phyloP scores from a whole-genome alignment of 2,329 filamentous ascomycete species.

The Xylariaceae sp. region DNA sequence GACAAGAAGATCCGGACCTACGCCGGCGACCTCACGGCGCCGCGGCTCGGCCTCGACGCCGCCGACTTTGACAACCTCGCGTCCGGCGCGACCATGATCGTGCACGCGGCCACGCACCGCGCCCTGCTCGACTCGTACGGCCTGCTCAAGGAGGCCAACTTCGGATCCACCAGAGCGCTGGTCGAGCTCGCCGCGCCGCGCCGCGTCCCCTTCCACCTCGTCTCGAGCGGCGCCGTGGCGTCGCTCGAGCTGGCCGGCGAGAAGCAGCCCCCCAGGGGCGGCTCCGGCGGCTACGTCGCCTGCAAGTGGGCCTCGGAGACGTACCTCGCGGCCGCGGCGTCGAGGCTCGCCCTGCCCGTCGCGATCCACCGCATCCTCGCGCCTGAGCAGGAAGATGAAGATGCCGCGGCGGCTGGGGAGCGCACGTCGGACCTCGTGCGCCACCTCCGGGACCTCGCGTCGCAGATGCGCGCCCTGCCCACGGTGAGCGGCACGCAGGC shows the following conservation, averaged over 20 bases:
- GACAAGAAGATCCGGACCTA: constrained; percentile 29
- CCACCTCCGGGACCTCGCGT: background rate
- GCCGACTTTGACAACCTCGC: constrained; percentile 21
- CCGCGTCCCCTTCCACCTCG: constrained; percentile 27
- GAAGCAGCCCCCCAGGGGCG: constrained; percentile 24
- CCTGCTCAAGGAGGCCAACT: constrained; percentile 26
- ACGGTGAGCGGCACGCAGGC: background rate
- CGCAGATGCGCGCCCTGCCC: constrained; percentile 1
- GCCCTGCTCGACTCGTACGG: constrained; percentile 31
- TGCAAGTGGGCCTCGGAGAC: constrained; percentile 28
- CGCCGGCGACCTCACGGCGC: constrained; percentile 28
- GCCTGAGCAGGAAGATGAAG: background rate
- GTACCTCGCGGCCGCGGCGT: constrained; percentile 20
- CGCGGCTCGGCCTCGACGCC: constrained; percentile 31
- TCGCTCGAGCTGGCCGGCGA: constrained; percentile 52
- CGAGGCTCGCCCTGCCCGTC: constrained; percentile 12
- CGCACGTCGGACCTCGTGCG: background rate
- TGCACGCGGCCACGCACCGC: constrained; percentile 42
- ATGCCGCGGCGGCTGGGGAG: too few relatives aligned
- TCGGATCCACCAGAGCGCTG: constrained; percentile 27
- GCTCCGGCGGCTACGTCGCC: constrained; percentile 25
- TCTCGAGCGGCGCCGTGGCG: constrained; percentile 25
- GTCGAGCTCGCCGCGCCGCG: constrained; percentile 21
- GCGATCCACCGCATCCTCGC: constrained; percentile 15
- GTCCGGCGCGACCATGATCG: constrained; percentile 34